phyloP scores from a whole-genome alignment of 2,329 filamentous ascomycete species.

The Aschersonia sp. region DNA sequence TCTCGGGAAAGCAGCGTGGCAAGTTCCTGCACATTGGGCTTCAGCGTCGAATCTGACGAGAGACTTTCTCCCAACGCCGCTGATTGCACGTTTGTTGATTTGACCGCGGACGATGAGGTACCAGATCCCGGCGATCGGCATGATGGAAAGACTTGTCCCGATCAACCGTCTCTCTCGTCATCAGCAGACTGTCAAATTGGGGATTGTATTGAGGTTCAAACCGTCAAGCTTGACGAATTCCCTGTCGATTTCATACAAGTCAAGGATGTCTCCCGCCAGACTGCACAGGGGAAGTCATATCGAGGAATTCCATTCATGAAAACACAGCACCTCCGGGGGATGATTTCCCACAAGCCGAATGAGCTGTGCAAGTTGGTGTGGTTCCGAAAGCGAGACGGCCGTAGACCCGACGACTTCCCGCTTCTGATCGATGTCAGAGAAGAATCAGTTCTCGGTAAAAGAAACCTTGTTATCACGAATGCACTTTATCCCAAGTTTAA shows the following conservation, averaged over 20 bases:
- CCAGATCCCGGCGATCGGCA: no score
- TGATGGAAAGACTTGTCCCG: no score
- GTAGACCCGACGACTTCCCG: constrained; percentile 16
- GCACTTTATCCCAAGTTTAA: constrained; percentile 24
- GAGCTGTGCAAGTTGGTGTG: constrained; percentile 25
- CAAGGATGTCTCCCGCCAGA: constrained; percentile 21
- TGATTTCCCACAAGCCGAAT: constrained; percentile 23
- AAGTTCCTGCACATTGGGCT: constrained; percentile 11
- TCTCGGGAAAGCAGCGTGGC: background rate
- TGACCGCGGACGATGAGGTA: background rate
- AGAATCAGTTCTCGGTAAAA: constrained; percentile 19
- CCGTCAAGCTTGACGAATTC: constrained; percentile 9
- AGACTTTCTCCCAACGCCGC: background rate
- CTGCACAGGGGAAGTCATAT: constrained; percentile 11
- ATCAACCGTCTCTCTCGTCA: background rate
- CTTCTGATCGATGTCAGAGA: constrained; percentile 26
- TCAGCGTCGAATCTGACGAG: background rate
- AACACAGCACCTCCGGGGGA: constrained; percentile 18
- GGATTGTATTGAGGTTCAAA: constrained; percentile 14
- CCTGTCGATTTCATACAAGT: constrained; percentile 25
- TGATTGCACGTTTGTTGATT: background rate
- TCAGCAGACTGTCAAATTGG: constrained; percentile 7
- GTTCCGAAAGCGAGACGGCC: constrained; percentile 20
- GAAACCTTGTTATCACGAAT: constrained; percentile 41
- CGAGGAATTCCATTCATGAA: constrained; percentile 24